Percentiles rank a stretch among this genome's conserved stretches.
phyloP scores from a whole-genome alignment of 2,329 filamentous ascomycete genomes.

The Hypoxylon sp. region DNA sequence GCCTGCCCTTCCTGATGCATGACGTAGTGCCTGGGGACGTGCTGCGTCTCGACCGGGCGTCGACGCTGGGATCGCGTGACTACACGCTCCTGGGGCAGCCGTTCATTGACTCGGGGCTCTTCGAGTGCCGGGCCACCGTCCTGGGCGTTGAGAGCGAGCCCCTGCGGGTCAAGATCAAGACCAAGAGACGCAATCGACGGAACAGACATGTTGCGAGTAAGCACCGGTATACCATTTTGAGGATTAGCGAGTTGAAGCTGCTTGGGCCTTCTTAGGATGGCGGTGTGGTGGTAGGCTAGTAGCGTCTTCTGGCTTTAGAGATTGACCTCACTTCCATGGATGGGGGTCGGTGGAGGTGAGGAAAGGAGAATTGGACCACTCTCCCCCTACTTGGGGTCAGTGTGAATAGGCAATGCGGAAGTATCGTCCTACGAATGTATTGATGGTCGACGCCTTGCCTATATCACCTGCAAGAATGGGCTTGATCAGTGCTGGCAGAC shows the following conservation, averaged over 20 bases:
- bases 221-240: constrained; percentile 88
- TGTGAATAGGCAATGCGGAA: neutral
- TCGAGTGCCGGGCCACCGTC: constrained; percentile 87
- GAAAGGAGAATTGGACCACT: neutral
- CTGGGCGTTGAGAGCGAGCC: constrained; percentile 88
- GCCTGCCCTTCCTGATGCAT: constrained; percentile 84
- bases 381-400: neutral
- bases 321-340: neutral
- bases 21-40: constrained; percentile 85
- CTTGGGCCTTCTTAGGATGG: constrained; percentile 38
- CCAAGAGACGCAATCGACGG: constrained; percentile 81
- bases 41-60: constrained; percentile 88
- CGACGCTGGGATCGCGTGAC: constrained; percentile 85
- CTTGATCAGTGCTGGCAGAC: constrained; percentile 5
- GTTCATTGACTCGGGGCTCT: constrained; percentile 87
- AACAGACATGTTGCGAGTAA: constrained; percentile 87
- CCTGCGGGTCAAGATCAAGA: constrained; percentile 83
- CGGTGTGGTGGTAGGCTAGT: neutral
- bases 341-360: neutral
- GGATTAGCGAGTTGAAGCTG: constrained; percentile 85
- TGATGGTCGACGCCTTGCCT: neutral
- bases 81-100: constrained; percentile 87
- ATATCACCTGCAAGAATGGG: constrained; percentile 10
- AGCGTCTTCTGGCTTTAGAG: neutral
- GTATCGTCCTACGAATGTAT: neutral